A percentile compares a stretch with the other conserved stretches of the same genome.
Evolutionary conservation across 2,329 filamentous ascomycete genomes (phyloP).

Genomic region (Botrytis fabae): DNA sequence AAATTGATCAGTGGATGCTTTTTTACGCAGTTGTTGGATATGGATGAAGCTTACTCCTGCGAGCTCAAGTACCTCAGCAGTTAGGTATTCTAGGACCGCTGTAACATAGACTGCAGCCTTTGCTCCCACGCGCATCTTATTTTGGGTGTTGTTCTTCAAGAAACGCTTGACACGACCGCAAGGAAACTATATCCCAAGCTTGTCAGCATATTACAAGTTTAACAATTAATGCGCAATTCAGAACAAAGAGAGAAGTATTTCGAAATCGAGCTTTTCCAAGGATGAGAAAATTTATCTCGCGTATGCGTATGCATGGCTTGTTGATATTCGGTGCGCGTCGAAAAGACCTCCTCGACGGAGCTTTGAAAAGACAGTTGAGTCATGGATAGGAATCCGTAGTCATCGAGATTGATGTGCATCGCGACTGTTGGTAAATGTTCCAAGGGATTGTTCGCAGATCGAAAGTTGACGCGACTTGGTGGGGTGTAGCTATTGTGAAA

Average conservation of each 20-base stretch:
- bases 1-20: conserved; percentile 29
- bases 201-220: conserved; percentile 37
- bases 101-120: conserved; percentile 99
- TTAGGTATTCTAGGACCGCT: conserved; percentile 96
- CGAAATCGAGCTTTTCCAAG: conserved; percentile 7
- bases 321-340: conserved; percentile 35
- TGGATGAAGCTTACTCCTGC: conserved; percentile 69
- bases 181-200: conserved; percentile 69
- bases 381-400: background rate
- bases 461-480: conserved; percentile 37
- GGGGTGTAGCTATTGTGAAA: conserved; percentile 32
- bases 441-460: conserved; percentile 22
- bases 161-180: conserved; percentile 99
- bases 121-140: conserved; percentile 99
- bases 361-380: background rate
- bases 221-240: background rate
- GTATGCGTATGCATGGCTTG: conserved; percentile 23
- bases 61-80: conserved; percentile 95
- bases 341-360: conserved; percentile 3
- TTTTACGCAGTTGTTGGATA: conserved; percentile 16
- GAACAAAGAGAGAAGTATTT: conserved; percentile 2
- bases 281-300: conserved; percentile 18
- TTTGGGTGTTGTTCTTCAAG: conserved; percentile 97
- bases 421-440: background rate
- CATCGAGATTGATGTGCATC: background rate